Base-by-base conservation (phyloP, 116 monocot genomes). In the Cymodocea nodosa region DNA sequence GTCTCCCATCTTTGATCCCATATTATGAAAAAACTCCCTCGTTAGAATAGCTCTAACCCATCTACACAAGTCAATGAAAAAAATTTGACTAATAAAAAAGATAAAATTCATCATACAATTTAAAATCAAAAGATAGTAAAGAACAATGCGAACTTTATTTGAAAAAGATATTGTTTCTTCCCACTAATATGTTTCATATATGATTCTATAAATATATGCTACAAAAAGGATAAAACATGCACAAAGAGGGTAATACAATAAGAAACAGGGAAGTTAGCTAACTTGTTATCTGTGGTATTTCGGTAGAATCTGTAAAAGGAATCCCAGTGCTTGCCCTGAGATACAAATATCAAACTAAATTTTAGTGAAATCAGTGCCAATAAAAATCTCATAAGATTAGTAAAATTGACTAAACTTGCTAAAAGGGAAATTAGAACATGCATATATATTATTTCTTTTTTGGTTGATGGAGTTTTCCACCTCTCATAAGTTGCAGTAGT, bases 221-320 rank as follows among this genome's bases (percentile, higher is more conserved):
- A 3, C 30, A 30, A 3, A 30, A 30, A 30, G 3, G 30, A 30
- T 1, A 30, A 30, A 30, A 30, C 3, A 30, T 30, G 30, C n/a
- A n/a, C 30, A 30, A 30, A 1, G 1, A 30, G 1, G 30, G 30
- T 30, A n/a, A 44, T 7, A 44, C 44, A 44, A 44, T 7, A 44
- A 6, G 12, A 34, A 19, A 37, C 51, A 51, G 25, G 53, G 23
- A 68, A 57, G 35, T 44, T 25, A 52, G 68, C 71, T 52, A 67
- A 95, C 97, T 91, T 90, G 74, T 91, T 91, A 74, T 97, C 97
- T 59, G 97, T 97, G 44, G 97, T 97, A 73, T 88, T 97, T 66
- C 88, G 73, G 51, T 97, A 97, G 76, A 97, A 97, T 55, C 75
- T 74, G 77, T 88, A 97, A 75, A 97, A 97, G 35, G 88, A 72